Base-by-base conservation (phyloP, 257 asterid species). In the Gentiana straminea region DNA sequence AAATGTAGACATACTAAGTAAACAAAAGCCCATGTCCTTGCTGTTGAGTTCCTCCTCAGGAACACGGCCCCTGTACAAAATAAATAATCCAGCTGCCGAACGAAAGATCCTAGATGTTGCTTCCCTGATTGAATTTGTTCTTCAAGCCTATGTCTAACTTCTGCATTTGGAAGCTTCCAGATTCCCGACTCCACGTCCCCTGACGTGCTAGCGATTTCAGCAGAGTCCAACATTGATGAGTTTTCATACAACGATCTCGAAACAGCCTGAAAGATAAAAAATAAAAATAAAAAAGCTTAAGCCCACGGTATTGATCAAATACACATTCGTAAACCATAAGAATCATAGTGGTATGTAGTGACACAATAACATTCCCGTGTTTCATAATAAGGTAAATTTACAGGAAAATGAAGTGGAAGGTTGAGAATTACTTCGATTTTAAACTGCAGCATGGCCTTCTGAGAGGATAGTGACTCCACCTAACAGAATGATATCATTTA, bases 391-490 rank as follows among this genome's bases (percentile, higher is more conserved):
- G 6, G 44, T 3, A 39, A 38, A 39, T 39, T 39, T 1, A 3
- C 7, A 3, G 2, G 45, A 4, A 35, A 33, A 44, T 52, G 50
- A 56, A 61, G 52, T 66, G 68, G 52, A 59, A 36, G 52, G 65
- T 43, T 55, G 47, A 60, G 55, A 52, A 58, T 61, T 77, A 86
- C 96, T 94, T 90, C 97, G 7, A 84, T 80, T 60, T 81, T 75
- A 62, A 91, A 78, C 45, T 75, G 72, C 44, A 91, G 79, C 74
- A 79, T 79, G 55, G 95, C 95, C 72, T 84, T 91, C 78, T 87
- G 94, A 12, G 96, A 91, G 57, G 94, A 73, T 39, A 84, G 86
- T 35, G 92, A 68, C 81, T 90, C 98, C 59, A 86, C 98, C 97
- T 90, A 84, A 76, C 35, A 57, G 54, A 33, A 11, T 59, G 74